Evolutionary conservation across 2,329 filamentous ascomycete genomes (phyloP).

Genomic region (Metarhizium humberi): DNA sequence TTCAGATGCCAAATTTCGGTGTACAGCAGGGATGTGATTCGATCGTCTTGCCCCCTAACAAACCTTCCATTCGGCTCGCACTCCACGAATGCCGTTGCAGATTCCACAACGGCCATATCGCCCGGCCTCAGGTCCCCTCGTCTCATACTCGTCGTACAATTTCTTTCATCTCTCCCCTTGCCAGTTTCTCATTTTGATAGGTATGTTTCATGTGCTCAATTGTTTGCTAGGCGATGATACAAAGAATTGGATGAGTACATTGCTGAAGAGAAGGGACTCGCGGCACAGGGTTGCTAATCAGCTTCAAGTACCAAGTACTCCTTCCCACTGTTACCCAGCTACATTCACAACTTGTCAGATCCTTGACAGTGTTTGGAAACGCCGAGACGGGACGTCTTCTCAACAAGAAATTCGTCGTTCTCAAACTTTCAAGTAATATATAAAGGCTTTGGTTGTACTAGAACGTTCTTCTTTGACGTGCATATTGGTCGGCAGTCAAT

Average conservation of each 20-base stretch:
- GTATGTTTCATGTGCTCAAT: background rate
- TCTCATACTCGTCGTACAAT: slow-evolving; percentile 1
- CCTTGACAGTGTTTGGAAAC: background rate
- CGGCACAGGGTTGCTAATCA: background rate
- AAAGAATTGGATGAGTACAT: background rate
- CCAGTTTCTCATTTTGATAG: background rate
- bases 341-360: background rate
- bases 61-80: background rate
- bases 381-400: background rate
- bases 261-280: background rate
- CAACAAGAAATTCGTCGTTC: background rate
- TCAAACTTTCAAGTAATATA: background rate
- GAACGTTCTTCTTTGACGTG: slow-evolving; percentile 5
- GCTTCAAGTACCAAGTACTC: background rate
- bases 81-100: slow-evolving; percentile 5
- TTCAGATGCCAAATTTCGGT: slow-evolving; percentile 24
- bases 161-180: background rate
- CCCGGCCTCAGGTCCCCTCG: background rate
- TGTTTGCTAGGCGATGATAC: background rate
- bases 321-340: background rate
- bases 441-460: background rate
- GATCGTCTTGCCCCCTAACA: slow-evolving; percentile 8
- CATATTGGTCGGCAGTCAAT: slow-evolving; percentile 9
- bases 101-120: slow-evolving; percentile 2
- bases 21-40: slow-evolving; percentile 24